A percentile compares a stretch with the other conserved stretches of the same genome.
Conservation (phyloP, 306 rosid genomes). For the Cicer chorassanicum region DNA sequence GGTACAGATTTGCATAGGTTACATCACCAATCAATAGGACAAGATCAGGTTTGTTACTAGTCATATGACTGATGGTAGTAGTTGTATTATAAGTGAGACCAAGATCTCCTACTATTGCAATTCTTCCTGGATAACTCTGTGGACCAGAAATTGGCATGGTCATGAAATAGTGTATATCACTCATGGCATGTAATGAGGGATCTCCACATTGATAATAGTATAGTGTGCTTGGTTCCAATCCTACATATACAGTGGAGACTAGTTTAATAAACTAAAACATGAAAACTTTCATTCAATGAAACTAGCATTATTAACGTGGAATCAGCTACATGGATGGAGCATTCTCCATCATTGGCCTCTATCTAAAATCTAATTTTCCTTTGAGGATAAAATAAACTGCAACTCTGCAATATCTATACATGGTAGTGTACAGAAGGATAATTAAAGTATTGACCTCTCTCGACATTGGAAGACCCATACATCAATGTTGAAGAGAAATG, state of each 20-base stretch:
- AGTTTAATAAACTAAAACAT: slow-evolving; percentile 24
- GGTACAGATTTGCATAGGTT: slow-evolving; percentile 76
- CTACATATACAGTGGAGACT: slow-evolving; percentile 46
- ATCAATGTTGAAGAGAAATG: slow-evolving; percentile 27
- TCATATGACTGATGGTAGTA: slow-evolving; percentile 72
- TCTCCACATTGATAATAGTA: slow-evolving; percentile 82
- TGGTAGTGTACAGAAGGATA: background rate
- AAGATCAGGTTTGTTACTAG: slow-evolving; percentile 71
- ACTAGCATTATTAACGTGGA: background rate
- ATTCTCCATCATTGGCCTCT: background rate
- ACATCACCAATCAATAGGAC: slow-evolving; percentile 79
- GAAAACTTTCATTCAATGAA: slow-evolving; percentile 16
- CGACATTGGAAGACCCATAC: background rate
- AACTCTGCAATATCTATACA: background rate
- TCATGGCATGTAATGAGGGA: slow-evolving; percentile 68
- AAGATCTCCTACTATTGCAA: slow-evolving; percentile 84
- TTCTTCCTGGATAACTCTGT: slow-evolving; percentile 63
- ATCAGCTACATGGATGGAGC: background rate
- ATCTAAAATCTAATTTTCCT: slow-evolving; percentile 8
- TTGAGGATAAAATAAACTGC: slow-evolving; percentile 7
- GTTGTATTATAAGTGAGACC: slow-evolving; percentile 90
- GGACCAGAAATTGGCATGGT: slow-evolving; percentile 75
- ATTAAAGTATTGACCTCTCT: background rate
- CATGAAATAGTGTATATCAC: slow-evolving; percentile 60
- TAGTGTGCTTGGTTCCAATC: slow-evolving; percentile 64